A percentile compares a stretch with the other conserved stretches of the same genome.
These are phyloP conservation scores for Diaporthe citri DNA, from an alignment of 2,329 filamentous ascomycete species.

Conservation along the genomic window DNA sequence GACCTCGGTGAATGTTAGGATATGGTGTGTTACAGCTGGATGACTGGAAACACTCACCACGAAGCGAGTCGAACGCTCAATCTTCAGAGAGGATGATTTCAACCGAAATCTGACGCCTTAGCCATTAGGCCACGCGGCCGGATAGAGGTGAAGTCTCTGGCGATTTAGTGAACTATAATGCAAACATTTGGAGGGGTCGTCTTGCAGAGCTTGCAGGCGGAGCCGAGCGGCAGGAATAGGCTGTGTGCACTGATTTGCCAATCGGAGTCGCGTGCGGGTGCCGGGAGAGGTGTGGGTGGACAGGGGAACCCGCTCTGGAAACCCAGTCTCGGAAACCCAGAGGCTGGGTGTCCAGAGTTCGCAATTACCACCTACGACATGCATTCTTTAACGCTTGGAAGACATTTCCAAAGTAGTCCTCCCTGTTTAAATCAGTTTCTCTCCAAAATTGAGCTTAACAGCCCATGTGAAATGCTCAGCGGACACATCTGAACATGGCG, in stretches of 20 bases:
- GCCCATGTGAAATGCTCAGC: neutral
- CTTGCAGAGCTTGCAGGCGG: neutral
- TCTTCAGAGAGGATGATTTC: slow-evolving; percentile 38
- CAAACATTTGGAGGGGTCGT: neutral
- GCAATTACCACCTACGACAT: neutral
- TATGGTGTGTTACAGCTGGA: too few species aligned
- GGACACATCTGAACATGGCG: neutral
- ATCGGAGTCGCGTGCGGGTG: neutral
- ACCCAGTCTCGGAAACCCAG: neutral
- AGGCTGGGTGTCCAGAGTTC: neutral
- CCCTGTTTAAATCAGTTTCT: too few species aligned
- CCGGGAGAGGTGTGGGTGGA: neutral
- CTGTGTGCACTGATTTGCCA: neutral
- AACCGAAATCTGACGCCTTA: slow-evolving; percentile 42
- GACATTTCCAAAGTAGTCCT: neutral
- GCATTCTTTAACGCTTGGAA: neutral
- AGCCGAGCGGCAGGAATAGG: neutral
- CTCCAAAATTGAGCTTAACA: neutral
- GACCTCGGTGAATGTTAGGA: neutral
- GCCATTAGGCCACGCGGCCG: slow-evolving; percentile 40
- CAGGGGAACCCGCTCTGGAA: neutral
- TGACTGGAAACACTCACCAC: neutral
- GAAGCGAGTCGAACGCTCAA: slow-evolving; percentile 37
- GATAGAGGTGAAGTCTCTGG: neutral
- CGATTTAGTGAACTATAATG: fast-evolving